Evolutionary conservation across 2,329 filamentous ascomycete species (phyloP), one percentile per base, ranked within the genome.

Genomic region (Amauroascus verrucosus): DNA sequence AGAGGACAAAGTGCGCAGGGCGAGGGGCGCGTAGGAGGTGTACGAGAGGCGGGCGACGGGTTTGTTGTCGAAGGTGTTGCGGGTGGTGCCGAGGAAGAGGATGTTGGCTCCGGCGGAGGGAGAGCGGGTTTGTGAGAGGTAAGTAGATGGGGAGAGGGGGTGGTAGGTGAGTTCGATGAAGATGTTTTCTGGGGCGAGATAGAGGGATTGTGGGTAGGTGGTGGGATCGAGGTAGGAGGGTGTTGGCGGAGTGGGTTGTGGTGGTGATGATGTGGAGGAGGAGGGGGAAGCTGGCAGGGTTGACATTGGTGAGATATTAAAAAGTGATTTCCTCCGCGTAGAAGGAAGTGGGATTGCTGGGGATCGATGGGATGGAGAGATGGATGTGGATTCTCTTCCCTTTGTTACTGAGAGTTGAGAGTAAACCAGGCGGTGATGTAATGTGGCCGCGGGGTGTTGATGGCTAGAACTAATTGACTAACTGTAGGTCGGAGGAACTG

Each of bases 21-120:
- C 67, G 0, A 75, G 64, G 0, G 67, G 65, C 11, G 70, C 67
- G 58, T 74, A 75, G 13, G 66, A 62, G 1, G 69, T 70, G 56
- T 75, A 75, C 51, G 70, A 71, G n/a, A 75, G 66, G 45, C 70
- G 70, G 1, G 68, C 62, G 46, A 75, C 72, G 6, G 68, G 59
- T 14, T 67, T 66, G 57, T 62, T 58, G 46, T 71, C 66, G 57
- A 73, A 73, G 16, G 67, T 70, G 60, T 72, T 62, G 32, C 72
- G 67, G 0, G 72, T 75, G 16, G 72, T 74, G 53, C 72, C 72
- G 28, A 73, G 64, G 60, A 75, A 75, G 45, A 74, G 66, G 2
- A 73, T 62, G 48, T 74, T 75, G 53, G 72, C 72, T 45, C 72
- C 72, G 6, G 71, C 71, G 8, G 63, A 54, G 1, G 71, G 68